Evolutionary conservation across 371 early-diverging fungal genomes (phyloP), one percentile per base, ranked within the genome.

Genomic region (Gilbertella persicaria): DNA sequence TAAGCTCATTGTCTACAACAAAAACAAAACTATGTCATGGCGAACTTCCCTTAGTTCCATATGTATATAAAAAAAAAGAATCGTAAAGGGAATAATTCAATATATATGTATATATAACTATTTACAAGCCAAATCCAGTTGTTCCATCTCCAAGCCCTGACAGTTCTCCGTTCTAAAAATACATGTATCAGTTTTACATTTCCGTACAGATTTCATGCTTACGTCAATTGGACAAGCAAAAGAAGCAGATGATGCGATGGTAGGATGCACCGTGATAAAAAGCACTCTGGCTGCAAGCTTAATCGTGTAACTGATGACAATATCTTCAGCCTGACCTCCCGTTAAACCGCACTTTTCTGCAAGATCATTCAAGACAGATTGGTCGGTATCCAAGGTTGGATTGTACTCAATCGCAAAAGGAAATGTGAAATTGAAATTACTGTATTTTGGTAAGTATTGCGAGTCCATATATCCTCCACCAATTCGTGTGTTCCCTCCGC

Each of bases 381-480:
- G 60, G 41, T 75, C 71, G 3, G 37, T 25, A 24, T 78, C 66
- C 0, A 58, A 35, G 3, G 50, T 36, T 0, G 79, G 64, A 17
- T 69, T 53, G 33, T 83, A 83, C 30, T 58, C 33, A 35, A 81
- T 73, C 0, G 58, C 16, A 43, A 83, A 77, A 12, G 82, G 80
- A 53, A 75, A 81, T 0, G 64, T 64, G 47, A 83, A 73, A 40
- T 66, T 69, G 45, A 51, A 60, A 23, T 67, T 62, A 10, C 70
- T 64, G 12, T 80, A 49, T 4, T 42, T 54, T 1, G 80, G 75
- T 35, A 81, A 67, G 5, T 49, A 46, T 30, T 75, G 75, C 3
- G 68, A 35, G 38, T 50, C 64, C 26, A 81, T 21, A 10, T 51
- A 66, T 8, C 84, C 84, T 9, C 67, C 64, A 4, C 84, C 84